A percentile compares a stretch with the other conserved stretches of the same genome.
phyloP scores from a whole-genome alignment of 352 stramenopile genomes.

The Globisporangium apiculatum region DNA sequence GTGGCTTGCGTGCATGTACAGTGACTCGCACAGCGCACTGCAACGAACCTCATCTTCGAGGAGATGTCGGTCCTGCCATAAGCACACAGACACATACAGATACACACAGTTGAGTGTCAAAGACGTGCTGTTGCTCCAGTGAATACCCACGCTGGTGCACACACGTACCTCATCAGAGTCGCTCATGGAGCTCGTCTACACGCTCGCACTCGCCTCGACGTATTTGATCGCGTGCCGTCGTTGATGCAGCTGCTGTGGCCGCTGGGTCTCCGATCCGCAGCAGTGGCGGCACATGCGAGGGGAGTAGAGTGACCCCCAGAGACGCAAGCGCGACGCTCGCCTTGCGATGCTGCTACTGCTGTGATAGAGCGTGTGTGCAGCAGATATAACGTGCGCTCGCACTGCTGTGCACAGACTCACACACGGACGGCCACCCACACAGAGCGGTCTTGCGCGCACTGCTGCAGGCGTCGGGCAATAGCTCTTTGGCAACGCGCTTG shows the following conservation, averaged over 20 bases:
- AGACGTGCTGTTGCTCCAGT: not conserved
- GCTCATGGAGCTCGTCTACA: constrained; percentile 24
- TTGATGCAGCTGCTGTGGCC: not conserved
- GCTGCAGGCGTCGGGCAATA: no score
- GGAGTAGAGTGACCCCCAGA: no score
- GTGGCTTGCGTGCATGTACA: not conserved
- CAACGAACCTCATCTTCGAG: constrained; percentile 39
- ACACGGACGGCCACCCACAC: no score
- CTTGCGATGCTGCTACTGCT: no score
- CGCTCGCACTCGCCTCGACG: not conserved
- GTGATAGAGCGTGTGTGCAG: no score
- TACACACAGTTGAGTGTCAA: not conserved
- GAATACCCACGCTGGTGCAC: not conserved
- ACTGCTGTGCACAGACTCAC: no score
- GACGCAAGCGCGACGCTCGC: no score
- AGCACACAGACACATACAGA: not conserved
- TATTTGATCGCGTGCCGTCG: not conserved
- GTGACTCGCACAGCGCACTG: not conserved
- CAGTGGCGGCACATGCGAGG: no score
- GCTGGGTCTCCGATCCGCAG: no score
- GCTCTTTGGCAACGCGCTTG: no score
- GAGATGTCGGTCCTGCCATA: constrained; percentile 26
- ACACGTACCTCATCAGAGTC: constrained; percentile 41
- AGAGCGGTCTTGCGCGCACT: no score
- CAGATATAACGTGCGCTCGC: no score